A percentile compares a stretch with the other conserved stretches of the same genome.
These are phyloP conservation scores for Xylaria sp. DNA, from an alignment of 2,329 filamentous ascomycete species.

Conservation along the genomic window DNA sequence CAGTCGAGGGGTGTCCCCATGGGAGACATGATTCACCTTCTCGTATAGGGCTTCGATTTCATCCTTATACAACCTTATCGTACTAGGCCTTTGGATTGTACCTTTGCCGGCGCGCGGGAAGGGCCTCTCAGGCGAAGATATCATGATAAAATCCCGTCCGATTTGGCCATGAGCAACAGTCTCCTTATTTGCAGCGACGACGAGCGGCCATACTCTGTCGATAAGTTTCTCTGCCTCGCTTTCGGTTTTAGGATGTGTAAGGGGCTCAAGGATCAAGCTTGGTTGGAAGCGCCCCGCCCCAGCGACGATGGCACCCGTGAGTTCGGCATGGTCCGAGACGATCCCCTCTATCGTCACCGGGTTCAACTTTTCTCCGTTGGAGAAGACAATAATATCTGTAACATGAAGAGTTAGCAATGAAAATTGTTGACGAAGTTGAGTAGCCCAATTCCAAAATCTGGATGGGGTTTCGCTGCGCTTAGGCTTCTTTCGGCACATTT, in stretches of 20 bases:
- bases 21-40: slow-evolving; percentile 22
- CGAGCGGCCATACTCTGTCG: slow-evolving; percentile 50
- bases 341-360: slow-evolving; percentile 51
- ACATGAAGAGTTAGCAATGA: background rate
- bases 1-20: slow-evolving; percentile 33
- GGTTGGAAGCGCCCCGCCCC: slow-evolving; percentile 54
- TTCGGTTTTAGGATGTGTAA: slow-evolving; percentile 36
- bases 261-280: slow-evolving; percentile 54
- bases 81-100: slow-evolving; percentile 49
- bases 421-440: background rate
- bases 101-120: slow-evolving; percentile 54
- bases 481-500: background rate
- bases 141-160: slow-evolving; percentile 44
- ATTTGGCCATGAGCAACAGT: slow-evolving; percentile 55
- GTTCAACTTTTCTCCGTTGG: slow-evolving; percentile 58
- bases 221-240: slow-evolving; percentile 43
- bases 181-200: slow-evolving; percentile 50
- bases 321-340: slow-evolving; percentile 45
- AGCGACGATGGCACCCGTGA: slow-evolving; percentile 52
- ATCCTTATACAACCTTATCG: slow-evolving; percentile 48
- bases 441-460: background rate
- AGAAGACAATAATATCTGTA: slow-evolving; percentile 53
- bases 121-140: slow-evolving; percentile 49
- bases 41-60: slow-evolving; percentile 52
- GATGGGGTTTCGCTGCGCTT: too few species aligned